phyloP scores from a whole-genome alignment of 495 filamentous ascomycete species.

The Hypomontagnella monticulosa region DNA sequence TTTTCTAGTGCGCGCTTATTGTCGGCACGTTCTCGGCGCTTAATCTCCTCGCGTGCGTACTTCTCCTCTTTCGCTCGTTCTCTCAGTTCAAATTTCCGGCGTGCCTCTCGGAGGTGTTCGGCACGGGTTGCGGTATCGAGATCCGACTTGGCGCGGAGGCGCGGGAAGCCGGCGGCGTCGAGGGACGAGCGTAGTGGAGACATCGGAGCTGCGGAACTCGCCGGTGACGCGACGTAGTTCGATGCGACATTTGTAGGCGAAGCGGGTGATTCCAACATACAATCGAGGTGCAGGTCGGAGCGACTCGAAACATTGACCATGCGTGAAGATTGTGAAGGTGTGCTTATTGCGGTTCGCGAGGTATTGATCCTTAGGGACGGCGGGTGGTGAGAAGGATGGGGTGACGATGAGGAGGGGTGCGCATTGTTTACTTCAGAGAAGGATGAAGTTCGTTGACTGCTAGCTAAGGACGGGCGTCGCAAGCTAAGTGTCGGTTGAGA shows the following conservation, averaged over 20 bases:
- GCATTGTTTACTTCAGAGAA: slow-evolving; percentile 49
- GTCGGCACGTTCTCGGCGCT: slow-evolving; percentile 58
- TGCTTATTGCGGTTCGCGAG: slow-evolving; percentile 42
- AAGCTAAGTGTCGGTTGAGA: slow-evolving; percentile 41
- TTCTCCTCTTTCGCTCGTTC: slow-evolving; percentile 66
- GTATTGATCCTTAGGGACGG: slow-evolving; percentile 58
- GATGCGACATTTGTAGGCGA: slow-evolving; percentile 37
- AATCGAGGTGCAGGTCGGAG: slow-evolving; percentile 51
- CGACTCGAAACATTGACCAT: slow-evolving; percentile 54
- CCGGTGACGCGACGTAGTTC: slow-evolving; percentile 33
- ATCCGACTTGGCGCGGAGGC: slow-evolving; percentile 62
- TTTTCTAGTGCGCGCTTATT: slow-evolving; percentile 56
- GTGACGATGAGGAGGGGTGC: slow-evolving; percentile 13
- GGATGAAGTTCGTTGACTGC: slow-evolving; percentile 55
- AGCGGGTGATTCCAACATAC: slow-evolving; percentile 43
- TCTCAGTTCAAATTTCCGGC: slow-evolving; percentile 63
- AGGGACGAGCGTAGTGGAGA: slow-evolving; percentile 62
- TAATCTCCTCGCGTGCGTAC: slow-evolving; percentile 64
- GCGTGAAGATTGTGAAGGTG: slow-evolving; percentile 48
- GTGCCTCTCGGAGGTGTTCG: slow-evolving; percentile 60
- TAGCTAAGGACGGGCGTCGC: slow-evolving; percentile 49
- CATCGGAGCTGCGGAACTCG: slow-evolving; percentile 49
- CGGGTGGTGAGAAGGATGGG: slow-evolving; percentile 39
- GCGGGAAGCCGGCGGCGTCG: slow-evolving; percentile 58
- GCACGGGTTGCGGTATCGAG: slow-evolving; percentile 56